Percentiles rank a stretch among this genome's conserved stretches.
phyloP scores from a whole-genome alignment of 768 basidiomycete genomes.

The Mycena indigotica region DNA sequence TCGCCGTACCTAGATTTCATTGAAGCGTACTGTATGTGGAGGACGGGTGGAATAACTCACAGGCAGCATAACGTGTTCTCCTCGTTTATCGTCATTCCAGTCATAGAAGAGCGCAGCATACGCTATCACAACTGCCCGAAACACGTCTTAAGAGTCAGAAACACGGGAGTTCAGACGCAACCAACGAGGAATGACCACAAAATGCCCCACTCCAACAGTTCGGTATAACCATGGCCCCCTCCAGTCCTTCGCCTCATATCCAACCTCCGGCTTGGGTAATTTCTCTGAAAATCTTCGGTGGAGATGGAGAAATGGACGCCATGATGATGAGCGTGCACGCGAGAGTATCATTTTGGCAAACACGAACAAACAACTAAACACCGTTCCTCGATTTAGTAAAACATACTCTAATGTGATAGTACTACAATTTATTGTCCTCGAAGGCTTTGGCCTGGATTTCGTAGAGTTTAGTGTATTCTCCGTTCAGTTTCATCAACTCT shows the following conservation, averaged over 20 bases:
- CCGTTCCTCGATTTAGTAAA: background rate
- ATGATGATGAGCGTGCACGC: background rate
- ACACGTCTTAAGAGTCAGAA: too few species aligned
- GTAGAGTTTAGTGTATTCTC: constrained; percentile 33
- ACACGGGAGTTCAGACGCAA: too few species aligned
- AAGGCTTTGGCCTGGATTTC: constrained; percentile 26
- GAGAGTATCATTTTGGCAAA: background rate
- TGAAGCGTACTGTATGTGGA: background rate
- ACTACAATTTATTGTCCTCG: background rate
- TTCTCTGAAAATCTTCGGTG: background rate
- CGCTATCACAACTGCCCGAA: constrained; percentile 14
- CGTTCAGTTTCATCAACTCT: constrained; percentile 25
- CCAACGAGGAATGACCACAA: constrained; percentile 19
- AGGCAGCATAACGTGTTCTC: constrained; percentile 50
- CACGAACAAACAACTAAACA: too few species aligned
- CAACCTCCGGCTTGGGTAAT: background rate
- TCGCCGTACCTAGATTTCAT: constrained; percentile 42
- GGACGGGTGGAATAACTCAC: constrained; percentile 29
- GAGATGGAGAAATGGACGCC: background rate
- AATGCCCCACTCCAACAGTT: constrained; percentile 19
- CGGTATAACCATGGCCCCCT: constrained; percentile 20
- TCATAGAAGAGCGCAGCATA: constrained; percentile 21
- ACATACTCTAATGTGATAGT: too few species aligned
- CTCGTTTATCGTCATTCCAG: constrained; percentile 37
- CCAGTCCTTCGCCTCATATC: constrained; percentile 9